A percentile compares a stretch with the other conserved stretches of the same genome.
Conservation (phyloP, 306 rosid species). For the Sicyos baderoa region DNA sequence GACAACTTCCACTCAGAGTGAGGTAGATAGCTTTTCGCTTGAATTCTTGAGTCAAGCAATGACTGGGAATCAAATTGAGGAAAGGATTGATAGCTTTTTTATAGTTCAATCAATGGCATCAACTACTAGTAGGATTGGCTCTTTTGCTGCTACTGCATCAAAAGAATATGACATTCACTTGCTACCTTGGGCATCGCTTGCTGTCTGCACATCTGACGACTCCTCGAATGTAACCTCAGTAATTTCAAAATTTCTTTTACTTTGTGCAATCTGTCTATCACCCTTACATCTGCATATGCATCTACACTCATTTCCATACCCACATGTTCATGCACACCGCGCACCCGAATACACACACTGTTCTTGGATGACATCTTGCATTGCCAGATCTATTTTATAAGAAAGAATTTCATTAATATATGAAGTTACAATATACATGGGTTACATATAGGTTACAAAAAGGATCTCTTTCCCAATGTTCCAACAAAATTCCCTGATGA, state of each 20-base stretch:
- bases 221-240: conserved; percentile 47
- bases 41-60: conserved; percentile 56
- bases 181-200: conserved; percentile 95
- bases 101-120: conserved; percentile 85
- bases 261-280: conserved; percentile 12
- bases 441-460: no score
- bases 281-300: background rate
- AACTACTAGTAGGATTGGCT: conserved; percentile 72
- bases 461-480: no score
- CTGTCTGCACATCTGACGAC: conserved; percentile 72
- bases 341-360: background rate
- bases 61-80: conserved; percentile 43
- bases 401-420: background rate
- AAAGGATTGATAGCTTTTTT: conserved; percentile 62
- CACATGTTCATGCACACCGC: background rate
- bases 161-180: conserved; percentile 94
- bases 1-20: conserved; percentile 33
- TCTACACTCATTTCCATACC: background rate
- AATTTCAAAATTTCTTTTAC: conserved; percentile 29
- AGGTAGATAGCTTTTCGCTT: conserved; percentile 63
- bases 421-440: no score
- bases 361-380: background rate
- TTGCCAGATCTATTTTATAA: background rate
- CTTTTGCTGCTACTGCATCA: conserved; percentile 72
- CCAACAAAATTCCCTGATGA: no score